A percentile compares a stretch with the other conserved stretches of the same genome.
phyloP scores from a whole-genome alignment of 305 asterid genomes.

The Petunia hybrid region DNA sequence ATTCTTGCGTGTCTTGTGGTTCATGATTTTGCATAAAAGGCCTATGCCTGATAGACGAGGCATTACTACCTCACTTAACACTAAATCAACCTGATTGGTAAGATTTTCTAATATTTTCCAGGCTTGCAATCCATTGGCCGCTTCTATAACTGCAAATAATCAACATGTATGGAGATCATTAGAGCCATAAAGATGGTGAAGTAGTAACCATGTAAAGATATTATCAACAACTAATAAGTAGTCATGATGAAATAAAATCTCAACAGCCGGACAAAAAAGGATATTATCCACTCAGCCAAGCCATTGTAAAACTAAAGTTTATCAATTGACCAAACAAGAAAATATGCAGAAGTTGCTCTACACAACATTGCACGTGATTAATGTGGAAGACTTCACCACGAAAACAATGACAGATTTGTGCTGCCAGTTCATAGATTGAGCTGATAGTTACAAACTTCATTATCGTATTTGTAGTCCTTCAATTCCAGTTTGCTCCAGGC shows the following conservation, averaged over 20 bases:
- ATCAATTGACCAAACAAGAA: not conserved
- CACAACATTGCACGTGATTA: not conserved
- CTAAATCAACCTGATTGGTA: slow-evolving; percentile 73
- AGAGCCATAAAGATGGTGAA: not conserved
- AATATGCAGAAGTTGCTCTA: not conserved
- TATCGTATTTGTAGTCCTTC: not conserved
- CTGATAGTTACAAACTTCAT: not conserved
- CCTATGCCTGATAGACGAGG: slow-evolving; percentile 81
- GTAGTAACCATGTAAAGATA: not conserved
- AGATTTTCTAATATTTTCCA: slow-evolving; percentile 81
- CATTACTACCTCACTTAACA: slow-evolving; percentile 80
- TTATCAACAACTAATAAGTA: not conserved
- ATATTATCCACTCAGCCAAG: not conserved
- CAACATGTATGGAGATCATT: not conserved
- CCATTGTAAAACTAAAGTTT: not conserved
- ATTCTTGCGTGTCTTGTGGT: slow-evolving; percentile 80
- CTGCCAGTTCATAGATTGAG: not conserved
- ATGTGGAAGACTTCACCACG: not conserved
- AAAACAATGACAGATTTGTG: not conserved
- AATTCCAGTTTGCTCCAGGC: not conserved
- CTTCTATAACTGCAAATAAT: slow-evolving; percentile 62
- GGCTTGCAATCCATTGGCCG: slow-evolving; percentile 84
- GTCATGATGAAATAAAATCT: too few relatives aligned
- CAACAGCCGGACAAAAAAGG: not conserved
- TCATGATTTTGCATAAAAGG: slow-evolving; percentile 81